Percentiles rank a stretch among this genome's conserved stretches.
Conservation (phyloP, 495 filamentous ascomycete species). For the Haplographium delicatum region DNA sequence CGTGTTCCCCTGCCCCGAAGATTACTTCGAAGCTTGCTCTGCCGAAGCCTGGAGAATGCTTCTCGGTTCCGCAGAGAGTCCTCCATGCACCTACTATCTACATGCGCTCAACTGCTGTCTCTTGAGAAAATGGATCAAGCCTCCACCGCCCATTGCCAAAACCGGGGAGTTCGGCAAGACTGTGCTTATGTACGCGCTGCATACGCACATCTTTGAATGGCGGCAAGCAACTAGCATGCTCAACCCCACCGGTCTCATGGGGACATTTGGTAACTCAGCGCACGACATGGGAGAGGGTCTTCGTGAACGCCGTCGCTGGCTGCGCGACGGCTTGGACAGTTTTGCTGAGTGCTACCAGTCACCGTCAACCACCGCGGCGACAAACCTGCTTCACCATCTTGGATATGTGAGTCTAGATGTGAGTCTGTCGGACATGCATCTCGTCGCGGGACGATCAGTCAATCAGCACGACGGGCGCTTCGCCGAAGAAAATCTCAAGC, state of each 20-base stretch:
- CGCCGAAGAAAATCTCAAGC: slow-evolving; percentile 18
- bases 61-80: slow-evolving; percentile 19
- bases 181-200: slow-evolving; percentile 25
- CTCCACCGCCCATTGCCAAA: slow-evolving; percentile 14
- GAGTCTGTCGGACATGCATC: slow-evolving; percentile 20
- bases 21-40: slow-evolving; percentile 19
- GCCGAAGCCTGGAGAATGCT: slow-evolving; percentile 23
- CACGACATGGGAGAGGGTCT: slow-evolving; percentile 19
- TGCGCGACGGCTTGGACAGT: slow-evolving; percentile 12
- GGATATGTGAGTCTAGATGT: slow-evolving; percentile 19
- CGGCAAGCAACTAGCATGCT: slow-evolving; percentile 24
- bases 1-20: slow-evolving; percentile 23
- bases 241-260: slow-evolving; percentile 21
- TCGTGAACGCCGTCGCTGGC: slow-evolving; percentile 14
- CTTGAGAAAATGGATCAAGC: slow-evolving; percentile 18
- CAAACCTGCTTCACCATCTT: slow-evolving; percentile 11
- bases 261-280: slow-evolving; percentile 15
- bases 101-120: slow-evolving; percentile 24
- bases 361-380: slow-evolving; percentile 1
- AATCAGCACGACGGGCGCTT: slow-evolving; percentile 14
- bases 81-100: slow-evolving; percentile 22
- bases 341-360: slow-evolving; percentile 19
- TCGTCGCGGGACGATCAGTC: slow-evolving; percentile 17
- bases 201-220: slow-evolving; percentile 30
- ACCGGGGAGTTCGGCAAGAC: slow-evolving; percentile 24